These are phyloP conservation scores for Clitoria ternatea DNA, from an alignment of 306 rosid species.

Conservation along the genomic window DNA sequence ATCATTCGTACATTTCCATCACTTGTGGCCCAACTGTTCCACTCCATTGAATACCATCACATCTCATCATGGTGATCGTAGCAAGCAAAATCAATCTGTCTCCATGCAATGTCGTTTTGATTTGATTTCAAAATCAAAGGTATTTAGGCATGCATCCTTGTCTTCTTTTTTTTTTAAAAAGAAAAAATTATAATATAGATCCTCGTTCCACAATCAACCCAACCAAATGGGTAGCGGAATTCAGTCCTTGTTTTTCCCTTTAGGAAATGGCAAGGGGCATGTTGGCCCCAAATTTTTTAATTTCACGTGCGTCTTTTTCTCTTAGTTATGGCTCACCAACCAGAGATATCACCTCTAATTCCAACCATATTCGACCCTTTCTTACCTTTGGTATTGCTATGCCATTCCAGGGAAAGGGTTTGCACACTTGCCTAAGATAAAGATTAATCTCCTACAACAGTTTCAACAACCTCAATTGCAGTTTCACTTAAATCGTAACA, in stretches of 20 bases:
- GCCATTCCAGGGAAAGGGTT: slow-evolving; percentile 17
- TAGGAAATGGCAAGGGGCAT: slow-evolving; percentile 32
- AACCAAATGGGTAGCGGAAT: slow-evolving; percentile 15
- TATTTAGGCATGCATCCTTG: not conserved
- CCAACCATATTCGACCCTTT: slow-evolving; percentile 6
- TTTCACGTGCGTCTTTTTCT: slow-evolving; percentile 27
- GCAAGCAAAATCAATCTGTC: slow-evolving; percentile 35
- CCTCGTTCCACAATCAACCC: slow-evolving; percentile 19
- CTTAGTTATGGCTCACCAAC: slow-evolving; percentile 41
- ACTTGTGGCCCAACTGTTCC: slow-evolving; percentile 25
- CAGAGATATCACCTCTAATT: not conserved
- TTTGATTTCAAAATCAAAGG: slow-evolving; percentile 9
- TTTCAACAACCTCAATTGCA: slow-evolving; percentile 24
- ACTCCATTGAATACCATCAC: slow-evolving; percentile 20
- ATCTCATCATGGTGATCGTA: slow-evolving; percentile 10
- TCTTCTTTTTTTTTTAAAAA: not conserved
- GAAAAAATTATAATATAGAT: not conserved
- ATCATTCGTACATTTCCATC: not conserved
- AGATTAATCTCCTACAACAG: not conserved
- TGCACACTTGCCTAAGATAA: slow-evolving; percentile 11
- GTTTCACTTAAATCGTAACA: slow-evolving; percentile 30
- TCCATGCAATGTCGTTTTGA: slow-evolving; percentile 30
- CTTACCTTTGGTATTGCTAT: not conserved
- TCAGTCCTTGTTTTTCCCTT: slow-evolving; percentile 31
- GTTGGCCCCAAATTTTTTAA: slow-evolving; percentile 30